phyloP scores from a whole-genome alignment of 768 basidiomycete species.

The Ramaria sp. region DNA sequence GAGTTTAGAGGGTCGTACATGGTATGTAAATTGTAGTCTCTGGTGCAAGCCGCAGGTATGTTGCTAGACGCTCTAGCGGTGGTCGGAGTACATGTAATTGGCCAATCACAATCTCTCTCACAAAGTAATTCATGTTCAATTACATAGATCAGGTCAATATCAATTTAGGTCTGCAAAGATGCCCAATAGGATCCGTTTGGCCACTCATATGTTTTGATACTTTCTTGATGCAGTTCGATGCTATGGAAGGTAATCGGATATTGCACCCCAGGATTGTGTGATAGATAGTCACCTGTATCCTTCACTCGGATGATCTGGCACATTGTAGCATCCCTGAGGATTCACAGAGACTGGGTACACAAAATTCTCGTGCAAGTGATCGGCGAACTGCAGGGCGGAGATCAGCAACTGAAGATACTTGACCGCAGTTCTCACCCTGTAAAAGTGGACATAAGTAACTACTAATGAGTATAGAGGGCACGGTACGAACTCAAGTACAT shows the following conservation, averaged over 20 bases:
- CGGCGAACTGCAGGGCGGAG: slow-evolving; percentile 35
- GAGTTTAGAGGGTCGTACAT: slow-evolving; percentile 72
- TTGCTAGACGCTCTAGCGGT: neutral
- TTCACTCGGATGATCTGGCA: slow-evolving; percentile 62
- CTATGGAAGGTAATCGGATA: slow-evolving; percentile 28
- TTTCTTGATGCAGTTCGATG: slow-evolving; percentile 79
- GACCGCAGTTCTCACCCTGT: neutral
- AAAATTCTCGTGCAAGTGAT: slow-evolving; percentile 94
- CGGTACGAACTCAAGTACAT: slow-evolving; percentile 64
- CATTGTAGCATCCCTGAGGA: slow-evolving; percentile 73
- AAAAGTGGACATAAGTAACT: neutral
- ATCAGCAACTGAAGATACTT: neutral
- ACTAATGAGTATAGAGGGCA: neutral
- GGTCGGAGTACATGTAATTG: neutral
- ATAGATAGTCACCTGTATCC: slow-evolving; percentile 52
- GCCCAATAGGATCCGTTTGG: slow-evolving; percentile 79
- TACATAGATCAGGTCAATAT: neutral
- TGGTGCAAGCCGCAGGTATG: neutral
- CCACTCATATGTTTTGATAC: slow-evolving; percentile 78
- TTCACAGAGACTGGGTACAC: slow-evolving; percentile 84
- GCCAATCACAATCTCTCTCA: neutral
- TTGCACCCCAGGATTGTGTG: slow-evolving; percentile 3
- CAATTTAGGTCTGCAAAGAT: neutral
- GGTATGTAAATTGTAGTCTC: neutral
- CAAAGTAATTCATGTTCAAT: neutral